Evolutionary conservation across 495 filamentous ascomycete genomes (phyloP), one percentile per base, ranked within the genome.

Genomic region (Hyaloscypha variabilis): DNA sequence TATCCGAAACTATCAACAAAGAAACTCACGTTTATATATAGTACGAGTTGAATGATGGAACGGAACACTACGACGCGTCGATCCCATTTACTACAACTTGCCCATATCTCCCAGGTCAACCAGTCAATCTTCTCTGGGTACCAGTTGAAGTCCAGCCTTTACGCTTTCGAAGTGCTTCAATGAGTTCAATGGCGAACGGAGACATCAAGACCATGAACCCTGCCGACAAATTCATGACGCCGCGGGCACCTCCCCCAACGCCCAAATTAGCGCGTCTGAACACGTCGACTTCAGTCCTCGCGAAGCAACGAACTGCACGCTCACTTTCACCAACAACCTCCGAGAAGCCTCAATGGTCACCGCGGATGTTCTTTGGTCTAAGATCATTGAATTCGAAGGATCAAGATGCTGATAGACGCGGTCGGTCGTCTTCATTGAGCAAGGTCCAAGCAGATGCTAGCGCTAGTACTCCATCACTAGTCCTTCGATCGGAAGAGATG

Each of bases 91-190:
- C 93, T 13, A 91, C 85, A 8, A 76, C 82, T n/a, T 97, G 93
- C 71, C 93, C 93, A 23, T 87, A 94, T 62, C 85, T 95, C 30
- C 93, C 93, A 11, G 93, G 93, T 21, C 93, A 96, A 74, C 83
- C 84, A 1, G 85, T 96, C 73, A 96, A 97, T 72, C 83, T 92
- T 23, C 79, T 97, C 28, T 87, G 89, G 46, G 87, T 97, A 4
- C 93, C 93, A 11, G 78, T 88, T 59, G 88, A 96, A 75, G 69
- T 79, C 55, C 82, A 84, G 13, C 78, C 83, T 59, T 75, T 77
- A 36, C 75, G 82, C 49, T 70, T 75, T 51, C 78, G 83, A 25
- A 85, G 83, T 65, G 81, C 81, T 39, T 85, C 81, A 3, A 71
- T 80, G 71, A 83, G 75, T 62, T 82, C 80, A 11, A 65, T 85